These are phyloP conservation scores for Dillenia suffruticosa DNA, from an alignment of 164 flowering plant species.

Conservation along the genomic window DNA sequence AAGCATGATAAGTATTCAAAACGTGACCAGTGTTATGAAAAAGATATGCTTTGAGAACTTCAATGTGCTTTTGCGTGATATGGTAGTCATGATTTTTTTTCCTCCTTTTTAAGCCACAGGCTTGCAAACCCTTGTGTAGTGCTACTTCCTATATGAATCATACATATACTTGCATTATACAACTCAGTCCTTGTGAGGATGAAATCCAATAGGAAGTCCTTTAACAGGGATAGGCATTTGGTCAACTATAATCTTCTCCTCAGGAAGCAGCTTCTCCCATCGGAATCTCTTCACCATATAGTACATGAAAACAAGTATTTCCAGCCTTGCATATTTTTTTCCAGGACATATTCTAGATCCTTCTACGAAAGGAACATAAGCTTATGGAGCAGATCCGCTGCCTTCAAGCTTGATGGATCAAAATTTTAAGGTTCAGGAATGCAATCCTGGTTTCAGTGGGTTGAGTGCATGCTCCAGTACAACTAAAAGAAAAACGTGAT, in stretches of 20 bases:
- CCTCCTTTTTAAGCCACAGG: too few relatives aligned
- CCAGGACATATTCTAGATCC: conserved; percentile 17
- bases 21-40: too few relatives aligned
- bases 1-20: too few relatives aligned
- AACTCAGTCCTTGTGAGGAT: conserved; percentile 3
- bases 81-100: too few relatives aligned
- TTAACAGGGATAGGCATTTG: conserved; percentile 12
- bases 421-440: conserved; percentile 12
- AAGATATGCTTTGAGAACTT: too few relatives aligned
- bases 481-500: neutral
- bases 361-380: conserved; percentile 15
- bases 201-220: conserved; percentile 11
- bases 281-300: conserved; percentile 8
- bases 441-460: conserved; percentile 9
- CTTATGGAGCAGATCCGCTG: conserved; percentile 3
- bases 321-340: conserved; percentile 7
- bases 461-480: conserved; percentile 9
- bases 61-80: too few relatives aligned
- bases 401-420: conserved; percentile 13
- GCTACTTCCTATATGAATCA: too few relatives aligned
- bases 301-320: conserved; percentile 13
- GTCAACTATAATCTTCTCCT: conserved; percentile 8
- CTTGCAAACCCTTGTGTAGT: too few relatives aligned
- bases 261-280: conserved; percentile 13
- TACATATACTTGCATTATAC: too few relatives aligned